A percentile compares a stretch with the other conserved stretches of the same genome.
These are phyloP conservation scores for Botrytis fragariae DNA, from an alignment of 2,329 filamentous ascomycete genomes.

Conservation along the genomic window DNA sequence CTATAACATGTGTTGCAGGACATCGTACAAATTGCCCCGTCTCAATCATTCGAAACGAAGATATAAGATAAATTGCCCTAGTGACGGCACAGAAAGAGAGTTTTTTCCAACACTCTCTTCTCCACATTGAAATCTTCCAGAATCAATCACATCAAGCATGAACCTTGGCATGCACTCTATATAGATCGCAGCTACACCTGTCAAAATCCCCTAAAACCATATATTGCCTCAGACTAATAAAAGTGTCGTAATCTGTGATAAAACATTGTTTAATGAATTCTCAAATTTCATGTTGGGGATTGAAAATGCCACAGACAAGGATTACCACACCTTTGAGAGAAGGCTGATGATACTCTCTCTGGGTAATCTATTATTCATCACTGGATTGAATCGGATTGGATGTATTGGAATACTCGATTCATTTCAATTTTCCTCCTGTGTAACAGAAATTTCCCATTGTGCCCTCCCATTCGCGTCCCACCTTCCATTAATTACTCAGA, in stretches of 20 bases:
- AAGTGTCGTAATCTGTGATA: neutral
- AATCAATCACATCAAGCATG: neutral
- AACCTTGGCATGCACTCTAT: neutral
- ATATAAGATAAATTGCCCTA: neutral
- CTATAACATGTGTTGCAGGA: neutral
- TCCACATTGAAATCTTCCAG: neutral
- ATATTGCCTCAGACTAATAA: neutral
- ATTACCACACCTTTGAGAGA: slow-evolving; percentile 8
- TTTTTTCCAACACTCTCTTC: neutral
- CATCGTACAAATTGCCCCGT: neutral
- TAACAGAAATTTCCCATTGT: neutral
- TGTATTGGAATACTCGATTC: neutral
- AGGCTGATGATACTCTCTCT: slow-evolving; percentile 1
- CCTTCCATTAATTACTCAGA: neutral
- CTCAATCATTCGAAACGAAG: neutral
- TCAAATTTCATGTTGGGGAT: neutral
- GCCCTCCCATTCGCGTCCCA: neutral
- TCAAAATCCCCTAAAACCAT: neutral
- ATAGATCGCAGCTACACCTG: neutral
- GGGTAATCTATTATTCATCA: slow-evolving; percentile 3
- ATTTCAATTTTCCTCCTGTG: neutral
- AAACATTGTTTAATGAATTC: neutral
- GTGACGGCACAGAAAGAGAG: neutral
- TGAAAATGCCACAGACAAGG: neutral
- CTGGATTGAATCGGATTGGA: neutral